Evolutionary conservation across 257 asterid genomes (phyloP), one percentile per base, ranked within the genome.

Genomic region (Scutellaria minor): DNA sequence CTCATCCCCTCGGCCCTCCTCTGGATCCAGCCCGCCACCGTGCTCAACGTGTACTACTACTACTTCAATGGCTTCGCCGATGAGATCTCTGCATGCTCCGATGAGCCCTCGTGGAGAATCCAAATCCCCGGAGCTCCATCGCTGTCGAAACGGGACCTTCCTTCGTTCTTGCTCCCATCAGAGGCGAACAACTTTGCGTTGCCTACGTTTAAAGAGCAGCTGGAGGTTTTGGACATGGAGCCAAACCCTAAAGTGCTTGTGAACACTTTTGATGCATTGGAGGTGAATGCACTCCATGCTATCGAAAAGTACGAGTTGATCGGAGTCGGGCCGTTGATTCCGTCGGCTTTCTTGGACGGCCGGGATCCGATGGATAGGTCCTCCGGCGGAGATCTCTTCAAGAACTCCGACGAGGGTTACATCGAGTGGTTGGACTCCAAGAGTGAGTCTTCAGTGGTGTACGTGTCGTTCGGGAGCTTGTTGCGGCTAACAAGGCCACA

Each of bases 11-110:
- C 83, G 51, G 87, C 91, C 0, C 82, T 92, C 3, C 88, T 88
- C 11, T 86, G 90, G 87, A 85, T 85, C 66, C 94, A 90, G 53
- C 90, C 92, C 0, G 94, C 98, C n/a, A 64, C 91, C 44, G 83
- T 85, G 4, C 24, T 90, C 7, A 76, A 35, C 18, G 57, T 86
- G 4, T 90, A 92, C 75, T 83, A 87, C 65, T 57, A 75, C 50
- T 86, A 84, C 15, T 88, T 90, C 78, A 70, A 86, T n/a, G 91
- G 89, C 3, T 79, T 52, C 10, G 79, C 6, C 1, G 85, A 84
- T 0, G 79, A 73, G 4, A 75, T 92, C 0, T 6, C 7, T 0
- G 9, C 70, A 3, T 54, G 14, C 6, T 68, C 71, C 0, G 11
- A n/a, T 0, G 63, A 73, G 13, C 67, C 74, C 1, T 6, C 64